Evolutionary conservation across 805 yeast species (phyloP).

Genomic region (Brettanomyces bruxellensis): DNA sequence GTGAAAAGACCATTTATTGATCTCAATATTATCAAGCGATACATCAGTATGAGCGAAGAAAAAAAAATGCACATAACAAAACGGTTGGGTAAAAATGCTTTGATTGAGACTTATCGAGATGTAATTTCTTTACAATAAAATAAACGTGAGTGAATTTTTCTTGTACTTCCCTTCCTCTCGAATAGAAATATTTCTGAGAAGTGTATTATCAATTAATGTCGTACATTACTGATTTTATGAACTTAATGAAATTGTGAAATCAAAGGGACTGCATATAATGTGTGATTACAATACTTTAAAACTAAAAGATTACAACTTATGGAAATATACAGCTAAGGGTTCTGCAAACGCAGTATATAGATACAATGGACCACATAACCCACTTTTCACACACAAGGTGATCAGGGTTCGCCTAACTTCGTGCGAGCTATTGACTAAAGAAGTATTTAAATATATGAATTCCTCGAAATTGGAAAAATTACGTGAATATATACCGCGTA

Average conservation of each 20-base stretch:
- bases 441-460: conserved; percentile 32
- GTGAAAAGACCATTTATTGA: conserved; percentile 60
- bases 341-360: conserved; percentile 39
- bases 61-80: conserved; percentile 43
- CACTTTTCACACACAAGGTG: conserved; percentile 26
- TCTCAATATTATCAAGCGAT: conserved; percentile 45
- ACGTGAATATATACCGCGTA: conserved; percentile 9
- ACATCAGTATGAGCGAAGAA: conserved; percentile 47
- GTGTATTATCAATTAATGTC: too few relatives aligned
- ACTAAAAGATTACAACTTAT: conserved; percentile 8
- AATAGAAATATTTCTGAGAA: too few relatives aligned
- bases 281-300: neutral
- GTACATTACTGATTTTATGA: too few relatives aligned
- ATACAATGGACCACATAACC: conserved; percentile 28
- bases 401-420: conserved; percentile 28
- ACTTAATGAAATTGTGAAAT: too few relatives aligned
- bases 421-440: conserved; percentile 30
- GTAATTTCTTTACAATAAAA: conserved; percentile 26
- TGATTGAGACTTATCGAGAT: conserved; percentile 61
- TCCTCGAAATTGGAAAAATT: conserved; percentile 7
- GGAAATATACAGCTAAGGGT: conserved; percentile 39
- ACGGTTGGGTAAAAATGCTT: conserved; percentile 50
- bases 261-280: too few relatives aligned
- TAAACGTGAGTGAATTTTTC: neutral
- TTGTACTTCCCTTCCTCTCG: too few relatives aligned